Conservation (phyloP, 805 yeast species). For the Blastobotrys americana region DNA sequence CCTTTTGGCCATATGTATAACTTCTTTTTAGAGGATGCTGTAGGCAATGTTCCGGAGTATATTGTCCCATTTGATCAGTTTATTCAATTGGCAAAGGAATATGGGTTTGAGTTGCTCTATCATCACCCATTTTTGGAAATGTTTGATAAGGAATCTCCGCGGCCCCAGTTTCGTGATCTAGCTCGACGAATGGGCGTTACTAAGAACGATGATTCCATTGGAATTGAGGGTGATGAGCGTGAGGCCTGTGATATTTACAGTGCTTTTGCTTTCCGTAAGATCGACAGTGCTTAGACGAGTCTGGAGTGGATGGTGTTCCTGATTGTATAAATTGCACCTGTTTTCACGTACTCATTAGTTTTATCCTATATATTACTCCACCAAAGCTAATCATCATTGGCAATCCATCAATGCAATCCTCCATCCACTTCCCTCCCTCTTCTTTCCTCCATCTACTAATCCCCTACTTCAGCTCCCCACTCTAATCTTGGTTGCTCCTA, state of each 20-base stretch:
- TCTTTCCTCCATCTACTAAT: no score
- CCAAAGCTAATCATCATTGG: no score
- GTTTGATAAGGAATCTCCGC: conserved; percentile 60
- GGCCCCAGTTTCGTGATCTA: conserved; percentile 21
- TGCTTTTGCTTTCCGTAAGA: conserved; percentile 63
- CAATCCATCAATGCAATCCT: no score
- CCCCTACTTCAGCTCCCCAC: no score
- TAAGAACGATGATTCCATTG: conserved; percentile 71
- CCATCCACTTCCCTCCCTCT: no score
- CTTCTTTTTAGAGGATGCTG: conserved; percentile 83
- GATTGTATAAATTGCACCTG: no score
- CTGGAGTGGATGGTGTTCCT: no score
- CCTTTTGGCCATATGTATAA: conserved; percentile 81
- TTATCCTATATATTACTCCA: no score
- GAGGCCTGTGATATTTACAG: conserved; percentile 83
- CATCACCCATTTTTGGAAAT: conserved; percentile 75
- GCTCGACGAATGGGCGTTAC: conserved; percentile 40
- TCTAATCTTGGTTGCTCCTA: no score
- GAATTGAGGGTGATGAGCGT: conserved; percentile 81
- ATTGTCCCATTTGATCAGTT: conserved; percentile 91
- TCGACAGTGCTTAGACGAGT: no score
- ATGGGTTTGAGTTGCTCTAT: conserved; percentile 62
- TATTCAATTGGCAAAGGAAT: conserved; percentile 76
- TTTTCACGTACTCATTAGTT: no score
- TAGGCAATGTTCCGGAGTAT: conserved; percentile 93